Conservation (phyloP, 176 grass and related monocot genomes). For the Eleusine coracana region DNA sequence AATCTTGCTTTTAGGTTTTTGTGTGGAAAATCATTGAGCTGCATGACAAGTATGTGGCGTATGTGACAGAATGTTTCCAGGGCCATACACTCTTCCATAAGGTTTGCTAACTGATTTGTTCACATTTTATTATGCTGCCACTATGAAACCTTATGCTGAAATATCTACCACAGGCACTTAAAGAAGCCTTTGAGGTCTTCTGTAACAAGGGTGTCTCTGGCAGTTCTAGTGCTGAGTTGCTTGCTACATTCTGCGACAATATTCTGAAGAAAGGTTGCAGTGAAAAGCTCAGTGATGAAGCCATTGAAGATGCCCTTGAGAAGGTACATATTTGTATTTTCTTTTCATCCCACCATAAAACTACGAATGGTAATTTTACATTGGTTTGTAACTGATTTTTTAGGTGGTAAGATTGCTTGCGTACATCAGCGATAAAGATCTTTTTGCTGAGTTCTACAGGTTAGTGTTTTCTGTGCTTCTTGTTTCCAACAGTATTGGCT, state of each 20-base stretch:
- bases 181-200: constrained; percentile 98
- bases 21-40: constrained; percentile 96
- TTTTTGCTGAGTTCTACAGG: constrained; percentile 98
- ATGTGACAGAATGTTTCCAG: constrained; percentile 93
- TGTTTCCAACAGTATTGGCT: constrained; percentile 9
- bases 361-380: background rate
- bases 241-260: constrained; percentile 94
- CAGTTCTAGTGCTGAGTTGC: constrained; percentile 89
- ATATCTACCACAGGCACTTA: constrained; percentile 65
- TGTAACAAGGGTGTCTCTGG: constrained; percentile 95
- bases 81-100: constrained; percentile 97
- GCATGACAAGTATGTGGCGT: constrained; percentile 93
- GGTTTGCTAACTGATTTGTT: constrained; percentile 43
- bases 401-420: constrained; percentile 93
- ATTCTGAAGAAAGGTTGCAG: constrained; percentile 98
- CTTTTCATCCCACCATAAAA: constrained; percentile 7
- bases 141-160: background rate
- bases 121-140: constrained; percentile 1
- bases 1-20: constrained; percentile 66
- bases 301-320: constrained; percentile 97
- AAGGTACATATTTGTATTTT: constrained; percentile 57
- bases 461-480: constrained; percentile 23
- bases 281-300: constrained; percentile 98
- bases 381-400: constrained; percentile 5
- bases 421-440: constrained; percentile 94